These are phyloP conservation scores for Zygoascus flipseniorum DNA, from an alignment of 805 yeast species.

Conservation along the genomic window DNA sequence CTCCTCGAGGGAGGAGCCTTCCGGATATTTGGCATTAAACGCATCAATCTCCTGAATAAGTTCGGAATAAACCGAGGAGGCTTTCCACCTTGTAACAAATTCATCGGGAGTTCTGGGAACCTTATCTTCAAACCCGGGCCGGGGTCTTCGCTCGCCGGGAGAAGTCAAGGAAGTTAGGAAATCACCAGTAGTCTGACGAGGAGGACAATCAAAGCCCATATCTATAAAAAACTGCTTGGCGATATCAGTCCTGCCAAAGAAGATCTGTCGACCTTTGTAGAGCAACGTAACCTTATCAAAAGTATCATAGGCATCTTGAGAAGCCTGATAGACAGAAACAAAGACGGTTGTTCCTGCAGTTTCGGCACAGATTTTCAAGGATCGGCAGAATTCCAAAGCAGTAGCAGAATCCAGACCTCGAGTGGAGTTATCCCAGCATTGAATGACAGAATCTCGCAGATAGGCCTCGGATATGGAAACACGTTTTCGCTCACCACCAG, in stretches of 20 bases:
- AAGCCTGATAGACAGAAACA: conserved; percentile 64
- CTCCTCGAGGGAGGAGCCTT: conserved; percentile 28
- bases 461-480: conserved; percentile 76
- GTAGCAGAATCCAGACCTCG: conserved; percentile 82
- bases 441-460: conserved; percentile 53
- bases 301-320: conserved; percentile 54
- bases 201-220: conserved; percentile 59
- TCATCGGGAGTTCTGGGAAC: conserved; percentile 59
- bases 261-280: conserved; percentile 55
- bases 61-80: conserved; percentile 37
- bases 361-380: conserved; percentile 54
- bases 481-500: conserved; percentile 83
- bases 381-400: conserved; percentile 64
- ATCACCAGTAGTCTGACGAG: conserved; percentile 63
- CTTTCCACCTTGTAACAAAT: conserved; percentile 50
- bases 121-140: conserved; percentile 38
- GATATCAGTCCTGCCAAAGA: conserved; percentile 47
- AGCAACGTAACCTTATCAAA: conserved; percentile 57
- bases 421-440: conserved; percentile 76
- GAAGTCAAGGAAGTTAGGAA: conserved; percentile 63
- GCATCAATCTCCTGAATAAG: conserved; percentile 40
- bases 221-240: conserved; percentile 52
- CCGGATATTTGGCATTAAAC: conserved; percentile 27
- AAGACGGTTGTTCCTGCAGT: conserved; percentile 47
- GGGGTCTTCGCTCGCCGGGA: conserved; percentile 48